Conservation (phyloP, 495 filamentous ascomycete genomes). For the Xylaria scruposa region DNA sequence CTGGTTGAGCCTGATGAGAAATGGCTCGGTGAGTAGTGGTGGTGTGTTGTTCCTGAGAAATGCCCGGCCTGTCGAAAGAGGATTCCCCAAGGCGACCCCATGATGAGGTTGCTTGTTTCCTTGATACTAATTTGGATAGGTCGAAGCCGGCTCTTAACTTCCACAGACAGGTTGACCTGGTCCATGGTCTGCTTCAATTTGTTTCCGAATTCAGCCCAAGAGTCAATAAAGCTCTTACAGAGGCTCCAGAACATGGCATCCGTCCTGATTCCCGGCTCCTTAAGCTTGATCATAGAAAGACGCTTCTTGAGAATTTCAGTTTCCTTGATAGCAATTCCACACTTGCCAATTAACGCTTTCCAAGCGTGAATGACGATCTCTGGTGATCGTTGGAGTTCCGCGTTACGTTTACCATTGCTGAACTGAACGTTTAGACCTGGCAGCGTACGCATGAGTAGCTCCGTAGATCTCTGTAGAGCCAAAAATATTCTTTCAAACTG, state of each 20-base stretch:
- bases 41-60: slow-evolving; percentile 34
- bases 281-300: slow-evolving; percentile 80
- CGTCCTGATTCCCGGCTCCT: slow-evolving; percentile 78
- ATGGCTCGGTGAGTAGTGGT: slow-evolving; percentile 47
- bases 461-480: slow-evolving; percentile 70
- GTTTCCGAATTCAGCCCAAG: slow-evolving; percentile 75
- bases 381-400: slow-evolving; percentile 47
- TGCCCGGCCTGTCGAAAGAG: slow-evolving; percentile 42
- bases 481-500: slow-evolving; percentile 82
- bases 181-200: slow-evolving; percentile 71
- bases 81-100: slow-evolving; percentile 77
- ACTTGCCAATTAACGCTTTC: slow-evolving; percentile 72
- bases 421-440: slow-evolving; percentile 71
- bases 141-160: slow-evolving; percentile 73
- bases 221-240: slow-evolving; percentile 76
- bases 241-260: slow-evolving; percentile 83
- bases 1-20: slow-evolving; percentile 38
- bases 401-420: slow-evolving; percentile 52
- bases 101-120: slow-evolving; percentile 75
- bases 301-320: slow-evolving; percentile 72
- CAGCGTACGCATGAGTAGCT: slow-evolving; percentile 68
- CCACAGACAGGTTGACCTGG: slow-evolving; percentile 66
- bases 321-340: slow-evolving; percentile 65
- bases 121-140: slow-evolving; percentile 78
- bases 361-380: slow-evolving; percentile 67